phyloP scores from a whole-genome alignment of 208 protist genomes.

The Crithidia fasciculata region DNA sequence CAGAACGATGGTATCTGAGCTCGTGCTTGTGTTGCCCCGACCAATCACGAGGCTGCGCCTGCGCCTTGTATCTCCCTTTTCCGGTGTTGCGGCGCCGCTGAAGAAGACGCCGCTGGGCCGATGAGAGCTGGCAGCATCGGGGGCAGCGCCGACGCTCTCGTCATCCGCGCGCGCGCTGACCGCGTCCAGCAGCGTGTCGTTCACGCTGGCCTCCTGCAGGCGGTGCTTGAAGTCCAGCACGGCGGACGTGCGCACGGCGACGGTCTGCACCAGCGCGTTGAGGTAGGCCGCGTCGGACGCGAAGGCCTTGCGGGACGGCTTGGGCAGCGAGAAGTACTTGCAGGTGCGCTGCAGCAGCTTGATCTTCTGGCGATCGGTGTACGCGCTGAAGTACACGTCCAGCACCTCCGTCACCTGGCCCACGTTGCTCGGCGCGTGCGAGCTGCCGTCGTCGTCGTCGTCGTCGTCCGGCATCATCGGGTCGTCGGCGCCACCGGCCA shows the following conservation, averaged over 20 bases:
- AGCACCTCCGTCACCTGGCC: conserved; percentile 23
- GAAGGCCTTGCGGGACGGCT: conserved; percentile 15
- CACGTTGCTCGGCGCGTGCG: conserved; percentile 2
- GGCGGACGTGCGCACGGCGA: conserved; percentile 30
- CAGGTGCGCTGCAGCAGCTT: conserved; percentile 35
- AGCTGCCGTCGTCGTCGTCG: background rate
- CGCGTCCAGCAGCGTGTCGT: conserved; percentile 1
- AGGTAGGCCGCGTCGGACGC: conserved; percentile 32
- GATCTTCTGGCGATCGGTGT: conserved; percentile 26
- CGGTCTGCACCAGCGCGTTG: conserved; percentile 12
- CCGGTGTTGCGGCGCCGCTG: conserved; percentile 1
- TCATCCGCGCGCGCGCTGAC: background rate
- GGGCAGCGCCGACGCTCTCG: background rate
- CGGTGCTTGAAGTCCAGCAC: conserved; percentile 34
- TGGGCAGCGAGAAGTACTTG: conserved; percentile 31
- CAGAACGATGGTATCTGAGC: conserved; percentile 10
- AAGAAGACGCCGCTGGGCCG: conserved; percentile 11
- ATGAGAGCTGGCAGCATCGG: background rate
- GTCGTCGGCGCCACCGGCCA: background rate
- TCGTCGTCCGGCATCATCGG: conserved; percentile 7
- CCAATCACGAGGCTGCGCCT: background rate
- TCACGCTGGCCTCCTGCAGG: conserved; percentile 2
- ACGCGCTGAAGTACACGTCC: conserved; percentile 39
- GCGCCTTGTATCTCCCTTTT: background rate
- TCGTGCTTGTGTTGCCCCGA: background rate